Evolutionary conservation across 768 basidiomycete species (phyloP).

Genomic region (Floccularia luteovirens): DNA sequence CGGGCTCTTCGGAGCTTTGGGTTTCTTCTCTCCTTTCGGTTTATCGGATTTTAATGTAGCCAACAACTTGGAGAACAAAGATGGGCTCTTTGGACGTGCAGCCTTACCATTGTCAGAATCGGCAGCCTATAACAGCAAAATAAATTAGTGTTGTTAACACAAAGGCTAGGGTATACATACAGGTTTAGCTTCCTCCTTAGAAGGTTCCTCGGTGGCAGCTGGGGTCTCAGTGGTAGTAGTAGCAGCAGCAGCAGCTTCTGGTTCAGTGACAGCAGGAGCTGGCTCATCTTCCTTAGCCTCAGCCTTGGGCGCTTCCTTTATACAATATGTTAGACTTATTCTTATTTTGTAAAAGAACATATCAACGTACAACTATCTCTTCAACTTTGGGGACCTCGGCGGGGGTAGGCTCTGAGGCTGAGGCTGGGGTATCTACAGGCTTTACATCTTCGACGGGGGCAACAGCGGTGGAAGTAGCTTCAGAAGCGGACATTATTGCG

Average conservation of each 20-base stretch:
- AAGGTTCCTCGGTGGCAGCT: constrained; percentile 19
- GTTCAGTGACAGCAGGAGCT: constrained; percentile 28
- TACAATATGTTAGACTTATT: background rate
- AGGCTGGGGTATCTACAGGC: constrained; percentile 33
- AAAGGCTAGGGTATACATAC: constrained; percentile 16
- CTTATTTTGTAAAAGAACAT: constrained; percentile 5
- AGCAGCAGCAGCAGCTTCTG: constrained; percentile 14
- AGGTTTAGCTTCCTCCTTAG: constrained; percentile 34
- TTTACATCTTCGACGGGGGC: constrained; percentile 49
- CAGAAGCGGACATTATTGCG: constrained; percentile 82
- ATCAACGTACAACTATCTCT: constrained; percentile 24
- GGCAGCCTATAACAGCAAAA: constrained; percentile 37
- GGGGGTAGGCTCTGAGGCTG: constrained; percentile 22
- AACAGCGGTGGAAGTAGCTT: constrained; percentile 36
- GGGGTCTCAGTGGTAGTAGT: constrained; percentile 12
- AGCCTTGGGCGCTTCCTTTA: constrained; percentile 21
- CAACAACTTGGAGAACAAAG: constrained; percentile 70
- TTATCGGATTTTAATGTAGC: constrained; percentile 72
- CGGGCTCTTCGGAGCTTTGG: constrained; percentile 63
- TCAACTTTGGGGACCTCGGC: constrained; percentile 35
- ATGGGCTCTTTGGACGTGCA: constrained; percentile 74
- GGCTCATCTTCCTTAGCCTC: constrained; percentile 33
- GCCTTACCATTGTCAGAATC: constrained; percentile 53
- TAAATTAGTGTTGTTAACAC: constrained; percentile 5
- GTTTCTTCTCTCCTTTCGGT: constrained; percentile 52